Percentiles rank a stretch among this genome's conserved stretches.
These are phyloP conservation scores for Trametes hirsuta DNA, from an alignment of 1,284 basidiomycete species.

Conservation along the genomic window DNA sequence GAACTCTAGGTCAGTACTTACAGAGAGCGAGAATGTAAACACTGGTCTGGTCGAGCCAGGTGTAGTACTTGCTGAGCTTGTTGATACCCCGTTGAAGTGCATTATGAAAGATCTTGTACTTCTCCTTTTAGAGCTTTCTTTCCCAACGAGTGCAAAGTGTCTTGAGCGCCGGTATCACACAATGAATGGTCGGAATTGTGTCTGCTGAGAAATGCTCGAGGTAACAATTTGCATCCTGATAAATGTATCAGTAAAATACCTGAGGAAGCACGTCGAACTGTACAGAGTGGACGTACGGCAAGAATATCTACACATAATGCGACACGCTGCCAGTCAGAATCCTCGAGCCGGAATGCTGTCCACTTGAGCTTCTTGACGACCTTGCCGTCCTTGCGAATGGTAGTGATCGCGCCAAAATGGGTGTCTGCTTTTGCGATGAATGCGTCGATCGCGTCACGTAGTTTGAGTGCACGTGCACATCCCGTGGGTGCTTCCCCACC, in stretches of 20 bases:
- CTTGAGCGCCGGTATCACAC: conserved; percentile 29
- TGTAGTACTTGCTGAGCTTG: conserved; percentile 33
- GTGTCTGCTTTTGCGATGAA: conserved; percentile 28
- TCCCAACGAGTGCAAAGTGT: conserved; percentile 29
- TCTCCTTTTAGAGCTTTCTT: conserved; percentile 10
- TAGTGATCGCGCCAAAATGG: conserved; percentile 32
- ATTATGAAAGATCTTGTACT: conserved; percentile 19
- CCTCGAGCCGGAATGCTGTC: conserved; percentile 26
- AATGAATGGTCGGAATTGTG: conserved; percentile 10
- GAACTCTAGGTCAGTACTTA: conserved; percentile 4
- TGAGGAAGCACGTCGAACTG: too few species aligned
- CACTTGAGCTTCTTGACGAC: conserved; percentile 33
- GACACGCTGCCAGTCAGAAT: conserved; percentile 26
- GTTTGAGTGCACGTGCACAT: neutral
- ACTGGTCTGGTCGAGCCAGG: conserved; percentile 27
- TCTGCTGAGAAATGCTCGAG: neutral
- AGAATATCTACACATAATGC: conserved; percentile 1
- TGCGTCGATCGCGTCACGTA: conserved; percentile 19
- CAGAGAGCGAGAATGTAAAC: conserved; percentile 25
- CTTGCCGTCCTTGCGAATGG: conserved; percentile 18
- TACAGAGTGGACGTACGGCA: too few species aligned
- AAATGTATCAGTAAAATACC: neutral
- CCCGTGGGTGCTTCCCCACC: conserved; percentile 1
- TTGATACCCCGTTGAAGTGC: conserved; percentile 22
- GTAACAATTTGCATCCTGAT: conserved; percentile 6